Evolutionary conservation across 176 grass and related monocot genomes (phyloP).

Genomic region (Zea mays): Zm-B73-REFERENCE-NAM-5.0 NC_050104.1:103736001-103736500

Average conservation of each 20-base stretch:
- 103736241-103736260: background rate
- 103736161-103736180: background rate
- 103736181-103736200: background rate
- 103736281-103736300: background rate
- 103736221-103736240: background rate
- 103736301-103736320: background rate
- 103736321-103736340: constrained; percentile 44
- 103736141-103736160: constrained; percentile 24
- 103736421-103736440: background rate
- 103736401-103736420: constrained; percentile 14
- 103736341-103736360: constrained; percentile 8
- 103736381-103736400: background rate
- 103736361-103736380: background rate
- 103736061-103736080: constrained; percentile 14
- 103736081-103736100: background rate
- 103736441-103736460: constrained; percentile 37
- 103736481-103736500: constrained; percentile 27
- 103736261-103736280: background rate
- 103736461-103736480: background rate
- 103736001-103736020: constrained; percentile 20
- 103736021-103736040: background rate
- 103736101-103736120: constrained; percentile 18
- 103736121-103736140: constrained; percentile 19
- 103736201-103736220: background rate
- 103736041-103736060: constrained; percentile 46